Evolutionary conservation across 2,329 filamentous ascomycete genomes (phyloP).

Genomic region (Plenodomus biglobosus): DNA sequence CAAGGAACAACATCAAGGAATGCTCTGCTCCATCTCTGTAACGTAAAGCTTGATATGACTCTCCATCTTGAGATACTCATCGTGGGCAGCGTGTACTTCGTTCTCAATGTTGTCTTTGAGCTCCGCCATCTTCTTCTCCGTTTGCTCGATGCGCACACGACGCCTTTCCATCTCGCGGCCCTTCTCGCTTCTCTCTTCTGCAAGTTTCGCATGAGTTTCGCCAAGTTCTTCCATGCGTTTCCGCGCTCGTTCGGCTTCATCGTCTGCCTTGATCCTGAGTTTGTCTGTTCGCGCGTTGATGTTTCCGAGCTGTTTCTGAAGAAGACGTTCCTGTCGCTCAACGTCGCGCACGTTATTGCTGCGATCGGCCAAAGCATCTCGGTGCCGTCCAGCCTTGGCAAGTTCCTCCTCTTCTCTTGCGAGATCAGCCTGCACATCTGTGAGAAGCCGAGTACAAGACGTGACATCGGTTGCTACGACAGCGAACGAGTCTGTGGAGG

Average conservation of each 20-base stretch:
- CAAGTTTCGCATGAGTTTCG: slow-evolving; percentile 74
- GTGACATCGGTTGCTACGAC: slow-evolving; percentile 84
- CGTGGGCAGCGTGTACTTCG: slow-evolving; percentile 85
- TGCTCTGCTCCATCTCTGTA: slow-evolving; percentile 94
- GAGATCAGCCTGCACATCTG: slow-evolving; percentile 82
- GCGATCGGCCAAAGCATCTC: slow-evolving; percentile 83
- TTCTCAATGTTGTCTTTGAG: slow-evolving; percentile 97
- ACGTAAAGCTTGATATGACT: slow-evolving; percentile 97
- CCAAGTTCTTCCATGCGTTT: slow-evolving; percentile 88
- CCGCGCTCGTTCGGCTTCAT: slow-evolving; percentile 79
- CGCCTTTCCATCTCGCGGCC: slow-evolving; percentile 89
- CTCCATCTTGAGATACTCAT: slow-evolving; percentile 97
- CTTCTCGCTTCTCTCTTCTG: slow-evolving; percentile 83
- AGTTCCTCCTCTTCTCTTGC: slow-evolving; percentile 90
- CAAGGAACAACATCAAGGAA: slow-evolving; percentile 3
- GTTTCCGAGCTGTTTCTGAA: slow-evolving; percentile 80
- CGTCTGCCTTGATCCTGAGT: slow-evolving; percentile 74
- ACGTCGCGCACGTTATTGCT: slow-evolving; percentile 90
- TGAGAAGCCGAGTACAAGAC: slow-evolving; percentile 83
- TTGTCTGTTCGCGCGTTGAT: slow-evolving; percentile 86
- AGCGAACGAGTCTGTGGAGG: slow-evolving; percentile 84
- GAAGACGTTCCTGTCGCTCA: slow-evolving; percentile 79
- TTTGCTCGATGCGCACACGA: slow-evolving; percentile 93
- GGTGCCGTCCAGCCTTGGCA: slow-evolving; percentile 74
- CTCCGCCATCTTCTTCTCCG: slow-evolving; percentile 99